Percentiles rank a stretch among this genome's conserved stretches.
These are phyloP conservation scores for Claviceps humidiphila DNA, from an alignment of 2,329 filamentous ascomycete species.

Conservation along the genomic window DNA sequence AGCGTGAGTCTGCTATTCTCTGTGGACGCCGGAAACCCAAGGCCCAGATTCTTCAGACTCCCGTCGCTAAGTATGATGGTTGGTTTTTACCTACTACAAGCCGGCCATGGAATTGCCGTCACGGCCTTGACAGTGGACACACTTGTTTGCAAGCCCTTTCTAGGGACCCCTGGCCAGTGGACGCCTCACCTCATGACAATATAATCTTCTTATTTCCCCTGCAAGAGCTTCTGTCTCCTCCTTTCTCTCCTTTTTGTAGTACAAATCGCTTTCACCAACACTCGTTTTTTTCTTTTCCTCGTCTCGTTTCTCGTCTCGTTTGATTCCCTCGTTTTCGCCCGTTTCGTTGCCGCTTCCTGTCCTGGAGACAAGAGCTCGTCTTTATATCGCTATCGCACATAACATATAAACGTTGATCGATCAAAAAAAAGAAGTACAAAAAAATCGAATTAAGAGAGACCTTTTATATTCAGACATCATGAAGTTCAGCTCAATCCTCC, in stretches of 20 bases:
- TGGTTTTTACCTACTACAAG: neutral
- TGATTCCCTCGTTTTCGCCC: too few species aligned
- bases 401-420: neutral
- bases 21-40: too few species aligned
- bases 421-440: neutral
- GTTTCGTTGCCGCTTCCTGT: neutral
- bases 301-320: neutral
- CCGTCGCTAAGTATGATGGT: neutral
- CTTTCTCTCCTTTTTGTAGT: neutral
- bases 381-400: neutral
- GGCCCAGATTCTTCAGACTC: neutral
- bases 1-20: too few species aligned
- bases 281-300: neutral
- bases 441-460: neutral
- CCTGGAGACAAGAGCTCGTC: neutral
- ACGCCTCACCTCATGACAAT: neutral
- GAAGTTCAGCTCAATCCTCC: constrained; percentile 4
- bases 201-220: neutral
- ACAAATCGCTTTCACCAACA: neutral
- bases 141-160: neutral
- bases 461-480: neutral
- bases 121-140: too few species aligned
- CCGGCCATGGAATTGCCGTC: too few species aligned
- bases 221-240: neutral
- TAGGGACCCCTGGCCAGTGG: neutral